Evolutionary conservation across 2,329 filamentous ascomycete genomes (phyloP), one percentile per base, ranked within the genome.

Genomic region (Microdochium nivale): DNA sequence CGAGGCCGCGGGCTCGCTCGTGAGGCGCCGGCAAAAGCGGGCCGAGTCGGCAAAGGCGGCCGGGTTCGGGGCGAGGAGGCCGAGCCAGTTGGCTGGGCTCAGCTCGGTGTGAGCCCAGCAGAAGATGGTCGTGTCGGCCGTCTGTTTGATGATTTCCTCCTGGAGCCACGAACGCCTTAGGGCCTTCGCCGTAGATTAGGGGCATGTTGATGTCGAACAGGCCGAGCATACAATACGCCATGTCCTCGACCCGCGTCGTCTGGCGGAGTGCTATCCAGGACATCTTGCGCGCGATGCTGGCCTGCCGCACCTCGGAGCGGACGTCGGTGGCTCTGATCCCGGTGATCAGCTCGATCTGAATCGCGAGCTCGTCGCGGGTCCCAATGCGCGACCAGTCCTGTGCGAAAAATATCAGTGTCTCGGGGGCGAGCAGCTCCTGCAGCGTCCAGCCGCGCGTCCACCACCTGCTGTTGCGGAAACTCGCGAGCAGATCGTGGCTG

Each of bases 201-300:
- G 50, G 50, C 50, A 52, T 52, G 23, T 49, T 49, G 5, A 52
- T 19, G 24, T 43, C 50, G 33, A 52, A 52, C 7, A 52, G 23
- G 1, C 47, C 50, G 16, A 52, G 25, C 13, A 52, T 25, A 25
- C 44, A 49, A 27, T 52, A 52, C n/a, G 50, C 50, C 10, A 16
- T 23, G 14, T 52, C 50, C 27, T 52, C 50, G 9, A 25, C 24
- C 16, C 30, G 9, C 8, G 25, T 49, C n/a, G 50, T 49, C 25
- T 47, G 19, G 23, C 49, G 19, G 10, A 16, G 14, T 47, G 50
- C 14, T 16, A 35, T 21, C 46, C 46, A 52, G 14, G 30, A 49
- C 50, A 52, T 52, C 40, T 33, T 47, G 7, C 19, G 19, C n/a
- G 46, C 46, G 7, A 52, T 27, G n/a, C 32, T 33, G 16, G 32